Evolutionary conservation across 1,284 basidiomycete genomes (phyloP), one percentile per base, ranked within the genome.

Genomic region (Microstroma glucosiphilum): DNA sequence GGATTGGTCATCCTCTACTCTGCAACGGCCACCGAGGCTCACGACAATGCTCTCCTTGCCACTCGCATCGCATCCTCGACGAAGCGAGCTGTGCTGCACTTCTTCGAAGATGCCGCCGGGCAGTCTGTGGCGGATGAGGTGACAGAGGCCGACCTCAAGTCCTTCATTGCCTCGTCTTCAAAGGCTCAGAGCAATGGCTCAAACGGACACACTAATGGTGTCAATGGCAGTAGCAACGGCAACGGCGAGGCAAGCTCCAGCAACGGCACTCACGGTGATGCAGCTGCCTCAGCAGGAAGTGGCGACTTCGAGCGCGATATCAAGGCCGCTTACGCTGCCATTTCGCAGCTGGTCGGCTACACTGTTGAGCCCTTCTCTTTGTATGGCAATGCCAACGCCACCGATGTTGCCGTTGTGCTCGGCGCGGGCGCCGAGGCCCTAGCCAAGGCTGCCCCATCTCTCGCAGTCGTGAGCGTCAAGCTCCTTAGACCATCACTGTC

Each of bases 401-500:
- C 61, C 48, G 68, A 76, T 56, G 60, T 73, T 40, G 76, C 71
- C 40, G 65, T 78, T 41, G 66, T 75, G 21, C 71, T 78, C 19
- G 76, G 76, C 55, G 59, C 71, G 19, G 71, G 68, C 49, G 71
- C 69, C 46, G 63, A 69, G 58, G 48, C 37, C 7, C 67, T 78
- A n/a, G 69, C 75, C 42, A 57, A 63, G 59, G 62, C 66, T 40
- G 79, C 82, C 63, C 25, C 51, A 17, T 23, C 21, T 21, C 84
- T 89, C 43, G 83, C 85, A 1, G 85, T 90, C 68, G 82, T 91
- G 58, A 84, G 85, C 41, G 79, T 93, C 57, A 85, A 86, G 46
- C 83, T 96, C 9, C 82, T 91, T 63, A 87, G 85, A 64, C 94
- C 94, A 8, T 82, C 93, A 1, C 84, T 87, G 12, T 77, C 86